Evolutionary conservation across 805 yeast genomes (phyloP).

Genomic region (Kockiozyma suomiensis): DNA sequence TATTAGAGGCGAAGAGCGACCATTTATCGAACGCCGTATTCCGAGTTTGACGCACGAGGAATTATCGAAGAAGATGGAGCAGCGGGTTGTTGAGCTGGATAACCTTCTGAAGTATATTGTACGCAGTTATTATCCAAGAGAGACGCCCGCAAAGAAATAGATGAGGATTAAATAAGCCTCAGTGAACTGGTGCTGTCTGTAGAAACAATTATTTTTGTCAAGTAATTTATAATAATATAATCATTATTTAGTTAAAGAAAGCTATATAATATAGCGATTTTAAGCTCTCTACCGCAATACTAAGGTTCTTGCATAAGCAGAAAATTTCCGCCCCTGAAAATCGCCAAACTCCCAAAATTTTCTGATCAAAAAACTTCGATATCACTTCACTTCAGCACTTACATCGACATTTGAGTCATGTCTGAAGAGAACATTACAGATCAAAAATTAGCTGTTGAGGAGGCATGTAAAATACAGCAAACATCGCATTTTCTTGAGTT

Average conservation of each 20-base stretch:
- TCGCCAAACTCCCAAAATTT: background rate
- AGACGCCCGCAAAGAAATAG: background rate
- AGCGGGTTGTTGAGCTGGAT: conserved; percentile 16
- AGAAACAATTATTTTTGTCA: background rate
- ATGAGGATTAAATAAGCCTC: too few species aligned
- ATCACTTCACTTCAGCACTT: background rate
- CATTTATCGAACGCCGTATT: conserved; percentile 7
- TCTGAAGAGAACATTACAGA: background rate
- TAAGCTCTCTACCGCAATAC: background rate
- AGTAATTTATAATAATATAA: background rate
- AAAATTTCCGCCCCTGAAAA: background rate
- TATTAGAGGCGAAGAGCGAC: conserved; percentile 14
- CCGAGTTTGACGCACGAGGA: conserved; percentile 11
- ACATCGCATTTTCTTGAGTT: conserved; percentile 61
- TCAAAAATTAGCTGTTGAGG: background rate
- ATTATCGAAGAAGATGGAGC: conserved; percentile 17
- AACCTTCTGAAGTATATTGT: conserved; percentile 14
- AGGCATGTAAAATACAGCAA: too few species aligned
- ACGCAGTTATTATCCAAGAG: conserved; percentile 7
- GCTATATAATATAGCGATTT: too few species aligned
- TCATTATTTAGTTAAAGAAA: background rate
- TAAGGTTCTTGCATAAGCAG: background rate
- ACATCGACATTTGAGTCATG: background rate
- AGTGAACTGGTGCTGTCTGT: too few species aligned
- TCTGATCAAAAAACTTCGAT: background rate